Percentiles rank a stretch among this genome's conserved stretches.
Evolutionary conservation across 106 monocot genomes (phyloP).

Genomic region (Hemerocallis citrina): DNA sequence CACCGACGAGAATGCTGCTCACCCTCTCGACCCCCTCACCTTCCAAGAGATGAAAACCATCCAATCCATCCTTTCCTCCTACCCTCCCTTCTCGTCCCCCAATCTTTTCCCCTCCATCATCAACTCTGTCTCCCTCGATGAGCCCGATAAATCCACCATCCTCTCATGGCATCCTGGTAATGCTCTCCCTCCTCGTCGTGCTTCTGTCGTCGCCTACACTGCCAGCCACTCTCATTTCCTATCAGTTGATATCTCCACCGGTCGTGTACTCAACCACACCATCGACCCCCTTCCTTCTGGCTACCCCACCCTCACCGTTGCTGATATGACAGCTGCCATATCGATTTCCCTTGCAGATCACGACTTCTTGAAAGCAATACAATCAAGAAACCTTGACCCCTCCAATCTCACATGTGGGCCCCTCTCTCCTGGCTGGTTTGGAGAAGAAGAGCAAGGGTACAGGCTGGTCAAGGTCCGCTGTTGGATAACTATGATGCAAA

Average conservation of each 20-base stretch:
- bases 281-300: slow-evolving; percentile 23
- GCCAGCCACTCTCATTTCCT: slow-evolving; percentile 16
- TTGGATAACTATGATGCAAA: too few species aligned
- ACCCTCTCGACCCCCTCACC: slow-evolving; percentile 76
- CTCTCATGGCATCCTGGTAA: slow-evolving; percentile 22
- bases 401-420: slow-evolving; percentile 63
- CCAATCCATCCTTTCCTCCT: slow-evolving; percentile 33
- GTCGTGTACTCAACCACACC: slow-evolving; percentile 11
- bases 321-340: slow-evolving; percentile 32
- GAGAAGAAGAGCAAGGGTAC: slow-evolving; percentile 30
- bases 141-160: slow-evolving; percentile 47
- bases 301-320: slow-evolving; percentile 54
- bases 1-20: slow-evolving; percentile 16
- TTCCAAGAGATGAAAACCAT: slow-evolving; percentile 35
- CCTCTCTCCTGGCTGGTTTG: slow-evolving; percentile 68
- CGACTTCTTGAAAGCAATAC: slow-evolving; percentile 33
- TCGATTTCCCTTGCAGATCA: slow-evolving; percentile 35
- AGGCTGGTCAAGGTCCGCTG: slow-evolving; percentile 59
- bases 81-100: slow-evolving; percentile 46
- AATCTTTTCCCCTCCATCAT: slow-evolving; percentile 30
- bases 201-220: slow-evolving; percentile 36
- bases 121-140: slow-evolving; percentile 56
- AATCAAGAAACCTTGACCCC: slow-evolving; percentile 35
- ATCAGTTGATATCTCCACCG: slow-evolving; percentile 24
- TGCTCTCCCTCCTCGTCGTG: slow-evolving; percentile 46